Conservation (phyloP, 2,329 filamentous ascomycete genomes). For the Penicillium sp. region DNA sequence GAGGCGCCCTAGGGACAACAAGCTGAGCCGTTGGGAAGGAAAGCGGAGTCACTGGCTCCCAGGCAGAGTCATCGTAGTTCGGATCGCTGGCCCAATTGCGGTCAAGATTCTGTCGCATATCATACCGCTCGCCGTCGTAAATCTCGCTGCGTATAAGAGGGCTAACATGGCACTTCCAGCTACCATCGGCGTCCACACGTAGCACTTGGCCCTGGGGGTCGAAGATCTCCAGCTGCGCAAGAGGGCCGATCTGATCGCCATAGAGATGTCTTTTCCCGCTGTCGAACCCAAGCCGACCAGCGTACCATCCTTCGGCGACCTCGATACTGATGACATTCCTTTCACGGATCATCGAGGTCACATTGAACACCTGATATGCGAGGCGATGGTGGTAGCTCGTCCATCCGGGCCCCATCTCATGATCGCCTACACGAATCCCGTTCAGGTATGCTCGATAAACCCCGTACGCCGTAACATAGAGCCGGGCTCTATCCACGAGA, state of each 20-base stretch:
- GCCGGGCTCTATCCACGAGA: conserved; percentile 37
- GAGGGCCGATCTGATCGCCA: conserved; percentile 29
- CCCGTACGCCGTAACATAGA: conserved; percentile 55
- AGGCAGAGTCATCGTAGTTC: background rate
- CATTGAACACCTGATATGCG: conserved; percentile 59
- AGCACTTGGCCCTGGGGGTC: conserved; percentile 20
- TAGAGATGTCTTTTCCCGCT: conserved; percentile 29
- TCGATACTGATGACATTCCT: conserved; percentile 51
- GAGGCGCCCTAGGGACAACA: conserved; percentile 39
- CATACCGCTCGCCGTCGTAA: background rate
- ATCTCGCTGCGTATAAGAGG: background rate
- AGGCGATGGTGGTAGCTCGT: conserved; percentile 56
- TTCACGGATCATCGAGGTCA: conserved; percentile 46
- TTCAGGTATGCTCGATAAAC: conserved; percentile 57
- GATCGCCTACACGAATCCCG: conserved; percentile 44
- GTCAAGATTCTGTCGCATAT: conserved; percentile 32
- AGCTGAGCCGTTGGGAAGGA: background rate
- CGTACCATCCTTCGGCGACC: conserved; percentile 59
- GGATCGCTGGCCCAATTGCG: conserved; percentile 28
- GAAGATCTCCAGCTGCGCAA: conserved; percentile 37
- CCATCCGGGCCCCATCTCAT: conserved; percentile 53
- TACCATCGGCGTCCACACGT: conserved; percentile 14
- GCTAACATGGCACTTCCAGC: background rate
- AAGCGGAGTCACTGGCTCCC: background rate
- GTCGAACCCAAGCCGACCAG: conserved; percentile 38